Evolutionary conservation across 2,329 filamentous ascomycete species (phyloP), one percentile per base, ranked within the genome.

Genomic region (Exophiala sideris): DNA sequence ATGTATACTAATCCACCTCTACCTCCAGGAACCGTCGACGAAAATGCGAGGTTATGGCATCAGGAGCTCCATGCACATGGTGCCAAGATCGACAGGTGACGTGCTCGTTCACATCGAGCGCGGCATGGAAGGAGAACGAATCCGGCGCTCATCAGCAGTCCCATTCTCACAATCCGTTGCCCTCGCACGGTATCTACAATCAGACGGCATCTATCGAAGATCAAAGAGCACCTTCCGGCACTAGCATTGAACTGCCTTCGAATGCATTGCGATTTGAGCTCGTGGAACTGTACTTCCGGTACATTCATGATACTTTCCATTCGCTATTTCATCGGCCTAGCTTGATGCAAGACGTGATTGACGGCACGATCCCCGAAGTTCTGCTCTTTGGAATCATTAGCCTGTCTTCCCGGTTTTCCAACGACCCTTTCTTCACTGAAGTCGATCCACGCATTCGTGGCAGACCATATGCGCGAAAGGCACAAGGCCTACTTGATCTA

Each of bases 401-500:
- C 24, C 42, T 54, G n/a, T 47, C 50, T 10, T 50, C 51, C 6
- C 56, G 58, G 18, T 61, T 61, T 35, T 57, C 52, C 11, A 40
- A 48, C 12, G 56, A 59, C 39, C n/a, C 53, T 6, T 51, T 54
- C 46, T 61, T 61, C 38, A 39, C 50, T 0, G 50, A 29, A 5
- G 48, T 54, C 20, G 56, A 61, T 40, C 56, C 56, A 11, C 40
- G 58, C 33, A 24, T 57, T n/a, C 36, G 58, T 3, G 58, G 58
- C 24, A 38, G 58, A 24, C 56, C 12, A 20, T 61, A 61, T 35
- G 58, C 56, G 5, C 46, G 45, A 47, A 50, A 59, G 47, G 58
- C 58, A 2, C 56, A 59, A 44, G 45, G 44, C 14, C 48, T 68
- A 1, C 61, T 73, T 5, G 62, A 72, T 48, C 54, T 74, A 20